Conservation (phyloP, 148 eudicot species). For the Agrostemma githago region DNA sequence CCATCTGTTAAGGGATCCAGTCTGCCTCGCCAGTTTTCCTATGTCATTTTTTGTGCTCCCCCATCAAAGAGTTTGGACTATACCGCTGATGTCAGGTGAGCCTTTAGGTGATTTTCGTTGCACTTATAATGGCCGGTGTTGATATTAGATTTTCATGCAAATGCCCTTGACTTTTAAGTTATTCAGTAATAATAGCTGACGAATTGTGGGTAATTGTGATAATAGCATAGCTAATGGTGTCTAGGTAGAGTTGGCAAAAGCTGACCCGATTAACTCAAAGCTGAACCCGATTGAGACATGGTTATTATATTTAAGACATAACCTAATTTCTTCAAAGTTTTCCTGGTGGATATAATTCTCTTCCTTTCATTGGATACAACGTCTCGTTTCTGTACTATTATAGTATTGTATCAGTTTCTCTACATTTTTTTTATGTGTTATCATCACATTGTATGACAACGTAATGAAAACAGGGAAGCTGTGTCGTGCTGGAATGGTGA, state of each 20-base stretch:
- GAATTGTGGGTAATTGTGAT: too few relatives aligned
- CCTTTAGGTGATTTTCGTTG: conserved; percentile 1
- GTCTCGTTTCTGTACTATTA: not conserved
- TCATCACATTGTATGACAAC: conserved; percentile 8
- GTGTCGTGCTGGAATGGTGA: conserved; percentile 63
- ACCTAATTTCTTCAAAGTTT: too few relatives aligned
- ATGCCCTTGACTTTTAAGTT: too few relatives aligned
- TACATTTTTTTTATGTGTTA: not conserved
- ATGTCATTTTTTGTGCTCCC: conserved; percentile 88
- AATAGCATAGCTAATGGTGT: too few relatives aligned
- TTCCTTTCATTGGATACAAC: not conserved
- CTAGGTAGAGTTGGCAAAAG: too few relatives aligned
- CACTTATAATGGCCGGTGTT: not conserved
- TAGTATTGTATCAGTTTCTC: not conserved
- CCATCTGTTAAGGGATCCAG: conserved; percentile 49
- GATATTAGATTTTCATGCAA: too few relatives aligned
- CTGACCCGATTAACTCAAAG: too few relatives aligned
- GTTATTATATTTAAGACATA: not conserved
- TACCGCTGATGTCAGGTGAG: conserved; percentile 66
- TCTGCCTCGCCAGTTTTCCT: conserved; percentile 42
- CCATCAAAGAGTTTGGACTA: conserved; percentile 60
- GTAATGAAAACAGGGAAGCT: conserved; percentile 48
- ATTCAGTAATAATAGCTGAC: too few relatives aligned
- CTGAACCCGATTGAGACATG: too few relatives aligned
- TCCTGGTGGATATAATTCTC: too few relatives aligned